Evolutionary conservation across 257 asterid species (phyloP).

Genomic region (Verbena officinalis): DNA sequence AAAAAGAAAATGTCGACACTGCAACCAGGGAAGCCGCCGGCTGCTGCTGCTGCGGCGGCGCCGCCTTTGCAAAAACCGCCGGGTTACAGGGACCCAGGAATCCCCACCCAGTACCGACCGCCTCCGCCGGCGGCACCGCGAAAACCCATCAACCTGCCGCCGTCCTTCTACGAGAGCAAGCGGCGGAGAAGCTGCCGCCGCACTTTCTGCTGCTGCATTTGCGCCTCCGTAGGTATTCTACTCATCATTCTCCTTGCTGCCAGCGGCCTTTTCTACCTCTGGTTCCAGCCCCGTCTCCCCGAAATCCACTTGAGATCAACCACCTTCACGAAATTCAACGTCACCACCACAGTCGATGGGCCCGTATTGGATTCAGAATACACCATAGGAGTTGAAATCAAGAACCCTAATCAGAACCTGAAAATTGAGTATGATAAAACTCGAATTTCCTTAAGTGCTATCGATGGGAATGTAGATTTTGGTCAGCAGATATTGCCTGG

Average conservation of each 20-base stretch:
- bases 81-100: slow-evolving; percentile 49
- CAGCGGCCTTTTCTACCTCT: slow-evolving; percentile 39
- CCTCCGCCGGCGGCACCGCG: slow-evolving; percentile 19
- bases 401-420: slow-evolving; percentile 44
- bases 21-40: not conserved
- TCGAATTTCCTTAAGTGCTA: slow-evolving; percentile 20
- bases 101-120: slow-evolving; percentile 28
- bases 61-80: slow-evolving; percentile 57
- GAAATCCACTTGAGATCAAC: slow-evolving; percentile 38
- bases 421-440: slow-evolving; percentile 38
- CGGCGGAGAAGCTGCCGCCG: slow-evolving; percentile 39
- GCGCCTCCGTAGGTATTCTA: slow-evolving; percentile 23
- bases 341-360: slow-evolving; percentile 30
- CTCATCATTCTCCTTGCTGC: slow-evolving; percentile 27
- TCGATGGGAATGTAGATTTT: slow-evolving; percentile 25
- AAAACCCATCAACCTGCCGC: slow-evolving; percentile 32
- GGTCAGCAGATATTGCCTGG: slow-evolving; percentile 37
- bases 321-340: slow-evolving; percentile 34
- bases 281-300: slow-evolving; percentile 54
- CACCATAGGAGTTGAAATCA: slow-evolving; percentile 25
- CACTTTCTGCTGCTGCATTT: slow-evolving; percentile 38
- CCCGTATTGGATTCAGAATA: slow-evolving; percentile 33
- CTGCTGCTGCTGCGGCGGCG: slow-evolving; percentile 41
- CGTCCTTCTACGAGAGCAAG: slow-evolving; percentile 30
- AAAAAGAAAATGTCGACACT: slow-evolving; percentile 32